Percentiles rank a stretch among this genome's conserved stretches.
Evolutionary conservation across 768 basidiomycete species (phyloP).

Genomic region (Thelephora aurantiotincta): DNA sequence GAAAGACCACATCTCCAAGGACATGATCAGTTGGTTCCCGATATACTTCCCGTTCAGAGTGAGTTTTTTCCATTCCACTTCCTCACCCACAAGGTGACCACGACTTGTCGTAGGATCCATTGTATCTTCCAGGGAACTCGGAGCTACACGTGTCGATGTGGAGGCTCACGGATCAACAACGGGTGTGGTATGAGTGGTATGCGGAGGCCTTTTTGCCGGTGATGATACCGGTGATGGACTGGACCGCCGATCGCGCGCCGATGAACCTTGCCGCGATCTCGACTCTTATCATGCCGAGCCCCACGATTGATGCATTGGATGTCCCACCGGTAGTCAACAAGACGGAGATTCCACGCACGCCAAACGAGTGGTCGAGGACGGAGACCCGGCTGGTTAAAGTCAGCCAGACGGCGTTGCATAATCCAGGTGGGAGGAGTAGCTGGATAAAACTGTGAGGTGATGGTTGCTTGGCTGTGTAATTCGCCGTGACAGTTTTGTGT

Average conservation of each 20-base stretch:
- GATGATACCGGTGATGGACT: conserved; percentile 2
- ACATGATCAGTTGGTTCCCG: conserved; percentile 99
- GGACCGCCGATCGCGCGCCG: conserved; percentile 7
- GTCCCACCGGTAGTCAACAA: conserved; percentile 16
- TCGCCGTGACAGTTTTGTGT: too few species aligned
- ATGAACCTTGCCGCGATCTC: conserved; percentile 11
- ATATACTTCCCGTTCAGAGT: conserved; percentile 91
- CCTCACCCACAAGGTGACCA: conserved; percentile 1
- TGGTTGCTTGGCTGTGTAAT: too few species aligned
- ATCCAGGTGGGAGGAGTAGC: conserved; percentile 78
- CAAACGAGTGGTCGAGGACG: conserved; percentile 5
- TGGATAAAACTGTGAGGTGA: conserved; percentile 67
- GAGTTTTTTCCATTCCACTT: conserved; percentile 12
- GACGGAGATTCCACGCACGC: conserved; percentile 3
- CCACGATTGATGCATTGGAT: conserved; percentile 57
- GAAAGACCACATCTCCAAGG: conserved; percentile 74
- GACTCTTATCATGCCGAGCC: conserved; percentile 34
- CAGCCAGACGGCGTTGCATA: conserved; percentile 87
- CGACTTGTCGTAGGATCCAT: conserved; percentile 49
- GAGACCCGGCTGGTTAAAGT: conserved; percentile 60
- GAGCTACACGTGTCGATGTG: conserved; percentile 91
- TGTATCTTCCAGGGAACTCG: conserved; percentile 85
- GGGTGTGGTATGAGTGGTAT: conserved; percentile 99
- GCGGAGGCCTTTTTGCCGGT: conserved; percentile 83
- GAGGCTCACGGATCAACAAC: conserved; percentile 78